Evolutionary conservation across 768 basidiomycete species (phyloP).

Genomic region (Mycena crocata): DNA sequence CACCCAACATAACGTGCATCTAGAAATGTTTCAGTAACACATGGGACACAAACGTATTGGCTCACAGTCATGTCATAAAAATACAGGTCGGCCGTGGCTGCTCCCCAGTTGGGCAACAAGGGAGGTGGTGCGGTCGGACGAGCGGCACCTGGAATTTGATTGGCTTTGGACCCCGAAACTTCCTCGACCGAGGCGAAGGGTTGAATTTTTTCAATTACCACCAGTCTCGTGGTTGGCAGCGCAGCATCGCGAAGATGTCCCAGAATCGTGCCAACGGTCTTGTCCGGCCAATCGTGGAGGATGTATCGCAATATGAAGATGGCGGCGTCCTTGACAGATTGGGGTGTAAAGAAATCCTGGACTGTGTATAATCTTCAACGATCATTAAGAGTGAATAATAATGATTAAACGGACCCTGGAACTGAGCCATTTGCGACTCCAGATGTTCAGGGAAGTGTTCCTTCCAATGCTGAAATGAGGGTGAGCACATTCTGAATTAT

Average conservation of each 20-base stretch:
- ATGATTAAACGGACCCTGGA: conserved; percentile 11
- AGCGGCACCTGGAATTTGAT: not conserved
- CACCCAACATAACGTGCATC: conserved; percentile 17
- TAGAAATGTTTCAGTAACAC: not conserved
- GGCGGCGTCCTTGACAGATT: conserved; percentile 38
- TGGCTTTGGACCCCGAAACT: not conserved
- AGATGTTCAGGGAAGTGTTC: conserved; percentile 7
- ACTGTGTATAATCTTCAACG: conserved; percentile 7
- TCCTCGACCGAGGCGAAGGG: conserved; percentile 19
- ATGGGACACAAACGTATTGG: not conserved
- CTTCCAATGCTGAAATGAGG: conserved; percentile 1
- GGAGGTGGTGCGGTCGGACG: conserved; percentile 5
- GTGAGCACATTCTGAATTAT: not conserved
- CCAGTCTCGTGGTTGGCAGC: conserved; percentile 36
- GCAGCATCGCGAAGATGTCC: conserved; percentile 42
- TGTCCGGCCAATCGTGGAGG: conserved; percentile 48
- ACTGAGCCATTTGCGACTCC: conserved; percentile 9
- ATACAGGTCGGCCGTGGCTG: conserved; percentile 8
- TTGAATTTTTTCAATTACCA: conserved; percentile 37
- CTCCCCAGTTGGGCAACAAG: conserved; percentile 19
- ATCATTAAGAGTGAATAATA: not conserved
- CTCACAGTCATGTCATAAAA: conserved; percentile 7
- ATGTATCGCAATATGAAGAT: conserved; percentile 45
- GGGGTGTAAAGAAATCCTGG: conserved; percentile 41
- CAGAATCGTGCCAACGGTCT: conserved; percentile 36